Evolutionary conservation across 1,284 basidiomycete genomes (phyloP).

Genomic region (Sanghuangporus sanghuang): DNA sequence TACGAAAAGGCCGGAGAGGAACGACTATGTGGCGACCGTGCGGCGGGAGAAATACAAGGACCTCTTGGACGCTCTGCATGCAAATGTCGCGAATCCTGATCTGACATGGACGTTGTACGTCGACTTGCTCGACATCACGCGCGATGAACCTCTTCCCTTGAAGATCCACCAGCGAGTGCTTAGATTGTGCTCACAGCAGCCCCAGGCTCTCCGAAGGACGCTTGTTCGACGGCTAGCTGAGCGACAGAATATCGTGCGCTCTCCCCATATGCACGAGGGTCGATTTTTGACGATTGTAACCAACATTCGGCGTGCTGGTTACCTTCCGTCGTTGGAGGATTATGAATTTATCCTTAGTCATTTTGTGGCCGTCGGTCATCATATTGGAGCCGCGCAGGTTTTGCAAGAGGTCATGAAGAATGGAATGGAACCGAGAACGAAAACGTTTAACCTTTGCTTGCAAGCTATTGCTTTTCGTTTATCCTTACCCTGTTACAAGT

Average conservation of each 20-base stretch:
- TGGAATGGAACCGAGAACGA: conserved; percentile 41
- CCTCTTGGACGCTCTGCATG: conserved; percentile 28
- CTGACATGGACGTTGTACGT: conserved; percentile 57
- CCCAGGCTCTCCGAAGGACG: conserved; percentile 38
- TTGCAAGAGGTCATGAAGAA: conserved; percentile 49
- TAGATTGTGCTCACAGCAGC: conserved; percentile 51
- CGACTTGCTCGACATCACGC: conserved; percentile 45
- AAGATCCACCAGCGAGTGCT: conserved; percentile 64
- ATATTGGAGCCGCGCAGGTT: conserved; percentile 50
- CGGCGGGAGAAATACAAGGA: conserved; percentile 29
- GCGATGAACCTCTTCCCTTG: conserved; percentile 45
- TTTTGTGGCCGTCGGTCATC: conserved; percentile 67
- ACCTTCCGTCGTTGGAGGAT: conserved; percentile 51
- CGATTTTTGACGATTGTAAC: conserved; percentile 60
- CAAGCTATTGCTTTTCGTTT: conserved; percentile 64
- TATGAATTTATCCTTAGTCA: conserved; percentile 70
- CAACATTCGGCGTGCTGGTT: conserved; percentile 56
- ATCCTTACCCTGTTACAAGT: conserved; percentile 44
- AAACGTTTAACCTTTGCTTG: conserved; percentile 58
- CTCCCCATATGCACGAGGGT: conserved; percentile 49
- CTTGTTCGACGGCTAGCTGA: conserved; percentile 34
- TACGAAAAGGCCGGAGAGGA: background rate
- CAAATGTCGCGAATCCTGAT: conserved; percentile 28
- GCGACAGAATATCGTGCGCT: conserved; percentile 28
- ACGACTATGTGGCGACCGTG: conserved; percentile 5